Evolutionary conservation across 2,329 filamentous ascomycete species (phyloP), one percentile per base, ranked within the genome.

Genomic region (Talaromyces verruculosus): DNA sequence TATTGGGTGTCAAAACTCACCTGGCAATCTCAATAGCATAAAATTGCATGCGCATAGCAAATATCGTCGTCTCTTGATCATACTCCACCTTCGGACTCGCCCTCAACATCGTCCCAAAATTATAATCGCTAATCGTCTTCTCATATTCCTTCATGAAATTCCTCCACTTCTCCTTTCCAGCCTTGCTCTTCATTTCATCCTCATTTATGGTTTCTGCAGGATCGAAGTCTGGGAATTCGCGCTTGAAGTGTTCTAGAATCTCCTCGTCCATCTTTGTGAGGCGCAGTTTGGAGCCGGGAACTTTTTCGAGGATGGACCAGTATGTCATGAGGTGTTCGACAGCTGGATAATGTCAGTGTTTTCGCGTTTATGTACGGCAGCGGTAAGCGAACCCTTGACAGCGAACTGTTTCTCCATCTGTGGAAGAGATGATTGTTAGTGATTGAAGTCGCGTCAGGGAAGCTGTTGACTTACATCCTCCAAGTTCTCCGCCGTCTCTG

Each of bases 371-470:
- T 8, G 17, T 19, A 19, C n/a, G 22, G 58, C 58, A 67, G 25
- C 72, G 55, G 74, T 92, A 15, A 22, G 28, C 49, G 47, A 45
- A 65, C 91, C 91, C 84, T 98, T 98, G 73, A 99, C 95, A 35
- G 95, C 95, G 75, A 99, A 99, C 80, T 98, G 95, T 85, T 97
- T 97, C 86, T 99, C 95, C 78, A 99, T 97, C 91, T 96, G 71
- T 49, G 59, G 8, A 30, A 28, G 7, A 28, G 11, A 60, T n/a
- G n/a, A 25, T 17, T 8, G 37, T 60, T 60, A 60, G 57, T 17
- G 13, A 28, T 17, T 28, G 57, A 60, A 19, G 6, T 41, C 37
- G 22, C 22, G 25, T 15, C 22, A 28, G 57, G 43, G 3, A 45
- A 45, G 39, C 37, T 17, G 15, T 25, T 28, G 51, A 78, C 89